Base-by-base conservation (phyloP, 768 basidiomycete genomes). In the Calocybe gangraenosa region DNA sequence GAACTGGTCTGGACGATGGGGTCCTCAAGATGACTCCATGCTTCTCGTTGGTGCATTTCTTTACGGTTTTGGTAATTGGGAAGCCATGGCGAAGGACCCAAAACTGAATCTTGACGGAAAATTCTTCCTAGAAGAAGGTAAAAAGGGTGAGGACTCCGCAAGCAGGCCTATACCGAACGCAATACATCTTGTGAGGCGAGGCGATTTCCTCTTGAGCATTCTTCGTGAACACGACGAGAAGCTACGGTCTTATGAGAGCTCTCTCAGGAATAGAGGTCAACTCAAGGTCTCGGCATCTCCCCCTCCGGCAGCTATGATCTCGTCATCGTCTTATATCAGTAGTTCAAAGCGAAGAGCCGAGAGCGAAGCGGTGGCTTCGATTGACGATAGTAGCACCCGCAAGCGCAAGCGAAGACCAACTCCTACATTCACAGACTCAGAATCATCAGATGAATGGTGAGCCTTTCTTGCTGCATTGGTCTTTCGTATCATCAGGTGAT, bases 31-130 rank as follows among this genome's bases (percentile, higher is more conserved):
- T 54, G 96, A 99, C 63, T 84, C 94, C 3, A 90, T 93, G 82
- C 75, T 99, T 14, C 78, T 99, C 30, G 85, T 97, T 37, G 96
- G 96, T 28, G 92, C 96, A 8, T 97, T 77, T 71, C 58, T 86
- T 15, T 87, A 98, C 55, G 96, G 96, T 15, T 95, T 98, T 60
- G 95, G 94, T 11, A 90, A 87, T 58, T 99, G 96, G 96, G 96
- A 98, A 60, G 77, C 79, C 19, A 98, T 98, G 75, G 79, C 82
- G 45, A 90, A 93, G 67, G 96, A 99, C 61, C 64, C 79, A 10
- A 79, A 79, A 48, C 81, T 99, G 10, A 81, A 82, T 2, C 74
- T 99, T 11, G 78, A 82, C 1, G 92, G 87, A 64, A 97, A 97
- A 62, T 95, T 99, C 71, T 98, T 97, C 81, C 75, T 99, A 41